These are phyloP conservation scores for Hymenoscyphus infarciens DNA, from an alignment of 2,329 filamentous ascomycete genomes.

Conservation along the genomic window DNA sequence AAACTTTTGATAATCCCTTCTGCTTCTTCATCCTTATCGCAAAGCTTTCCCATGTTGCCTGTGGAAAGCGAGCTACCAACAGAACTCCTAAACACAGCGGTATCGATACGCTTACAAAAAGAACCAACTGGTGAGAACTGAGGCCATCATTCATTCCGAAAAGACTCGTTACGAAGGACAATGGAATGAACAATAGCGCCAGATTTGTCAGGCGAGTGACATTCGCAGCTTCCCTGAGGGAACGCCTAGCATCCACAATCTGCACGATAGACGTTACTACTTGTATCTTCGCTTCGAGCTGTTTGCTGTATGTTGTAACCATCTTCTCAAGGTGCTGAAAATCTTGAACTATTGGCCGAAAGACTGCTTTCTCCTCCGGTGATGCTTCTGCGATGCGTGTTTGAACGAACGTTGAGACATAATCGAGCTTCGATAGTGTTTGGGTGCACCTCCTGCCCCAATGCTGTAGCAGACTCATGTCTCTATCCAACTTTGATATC, in stretches of 20 bases:
- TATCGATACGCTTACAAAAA: background rate
- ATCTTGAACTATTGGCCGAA: conserved; percentile 7
- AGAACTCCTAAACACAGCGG: background rate
- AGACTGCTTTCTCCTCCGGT: background rate
- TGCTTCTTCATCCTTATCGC: background rate
- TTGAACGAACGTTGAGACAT: conserved; percentile 9
- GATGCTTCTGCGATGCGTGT: background rate
- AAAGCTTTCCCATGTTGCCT: background rate
- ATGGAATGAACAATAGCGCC: conserved; percentile 11
- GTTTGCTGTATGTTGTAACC: conserved; percentile 10
- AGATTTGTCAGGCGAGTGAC: conserved; percentile 16
- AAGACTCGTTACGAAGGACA: conserved; percentile 11
- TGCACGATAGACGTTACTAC: conserved; percentile 16
- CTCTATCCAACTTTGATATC: background rate
- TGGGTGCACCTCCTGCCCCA: conserved; percentile 14
- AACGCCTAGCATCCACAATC: conserved; percentile 13
- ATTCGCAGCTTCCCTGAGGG: conserved; percentile 15
- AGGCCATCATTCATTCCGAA: conserved; percentile 12
- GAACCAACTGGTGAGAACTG: background rate
- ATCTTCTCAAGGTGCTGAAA: conserved; percentile 9
- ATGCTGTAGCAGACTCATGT: conserved; percentile 8
- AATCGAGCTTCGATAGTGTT: conserved; percentile 7
- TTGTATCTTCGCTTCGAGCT: conserved; percentile 13
- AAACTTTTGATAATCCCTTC: background rate
- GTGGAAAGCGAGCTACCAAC: background rate